A percentile compares a stretch with the other conserved stretches of the same genome.
Conservation (phyloP, 352 stramenopile genomes). For the Pythium sp. region DNA sequence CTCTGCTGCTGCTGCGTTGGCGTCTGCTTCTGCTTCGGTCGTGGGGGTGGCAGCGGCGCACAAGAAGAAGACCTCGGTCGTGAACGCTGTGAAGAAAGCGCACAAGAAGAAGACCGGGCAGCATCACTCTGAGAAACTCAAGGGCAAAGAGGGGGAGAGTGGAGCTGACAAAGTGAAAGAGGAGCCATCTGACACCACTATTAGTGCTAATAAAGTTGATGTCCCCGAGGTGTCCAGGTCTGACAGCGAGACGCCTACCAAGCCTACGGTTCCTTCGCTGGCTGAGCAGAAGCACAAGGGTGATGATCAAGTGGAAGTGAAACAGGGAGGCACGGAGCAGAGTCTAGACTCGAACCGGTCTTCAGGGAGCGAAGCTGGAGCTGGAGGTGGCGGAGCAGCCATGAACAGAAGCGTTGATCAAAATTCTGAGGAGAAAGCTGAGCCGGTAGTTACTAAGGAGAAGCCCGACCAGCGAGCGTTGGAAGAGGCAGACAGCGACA, state of each 20-base stretch:
- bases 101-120: conserved; percentile 24
- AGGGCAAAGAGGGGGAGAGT: background rate
- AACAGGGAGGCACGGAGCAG: background rate
- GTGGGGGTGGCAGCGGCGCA: background rate
- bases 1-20: background rate
- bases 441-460: background rate
- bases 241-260: background rate
- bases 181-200: background rate
- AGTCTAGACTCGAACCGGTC: conserved; percentile 2
- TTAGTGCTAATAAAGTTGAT: background rate
- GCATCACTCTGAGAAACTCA: conserved; percentile 21
- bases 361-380: background rate
- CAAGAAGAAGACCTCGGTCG: conserved; percentile 14
- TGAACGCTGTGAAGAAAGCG: conserved; percentile 13
- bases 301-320: background rate
- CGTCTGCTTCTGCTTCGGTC: background rate
- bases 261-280: background rate
- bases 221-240: background rate
- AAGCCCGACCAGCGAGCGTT: background rate
- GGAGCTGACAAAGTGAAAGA: background rate
- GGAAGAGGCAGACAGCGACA: background rate
- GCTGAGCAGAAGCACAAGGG: background rate
- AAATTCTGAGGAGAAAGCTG: background rate
- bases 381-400: background rate
- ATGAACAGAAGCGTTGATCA: background rate